Evolutionary conservation across 805 yeast genomes (phyloP).

Genomic region (Candida arabinofermentans): DNA sequence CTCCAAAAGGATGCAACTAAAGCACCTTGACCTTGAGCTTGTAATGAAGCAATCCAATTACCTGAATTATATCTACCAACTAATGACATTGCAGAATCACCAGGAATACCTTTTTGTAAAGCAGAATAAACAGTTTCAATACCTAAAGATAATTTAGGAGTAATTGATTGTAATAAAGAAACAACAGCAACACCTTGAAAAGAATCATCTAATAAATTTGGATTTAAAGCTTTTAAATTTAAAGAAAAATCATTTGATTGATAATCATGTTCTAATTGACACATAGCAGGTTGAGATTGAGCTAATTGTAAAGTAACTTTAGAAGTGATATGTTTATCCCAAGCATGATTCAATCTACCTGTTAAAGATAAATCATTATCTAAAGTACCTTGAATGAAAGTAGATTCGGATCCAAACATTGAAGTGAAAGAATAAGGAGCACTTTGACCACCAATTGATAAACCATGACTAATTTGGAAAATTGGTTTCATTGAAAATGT

Average conservation of each 20-base stretch:
- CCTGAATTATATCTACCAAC: conserved; percentile 86
- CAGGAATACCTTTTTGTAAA: conserved; percentile 65
- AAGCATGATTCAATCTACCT: conserved; percentile 88
- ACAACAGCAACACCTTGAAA: conserved; percentile 92
- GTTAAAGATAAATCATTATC: conserved; percentile 82
- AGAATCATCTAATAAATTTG: conserved; percentile 67
- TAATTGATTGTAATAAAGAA: conserved; percentile 83
- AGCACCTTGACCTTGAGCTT: conserved; percentile 90
- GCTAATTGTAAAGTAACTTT: conserved; percentile 87
- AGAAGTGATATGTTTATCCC: conserved; percentile 75
- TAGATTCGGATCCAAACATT: conserved; percentile 78
- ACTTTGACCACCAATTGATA: conserved; percentile 80
- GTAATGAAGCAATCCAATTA: conserved; percentile 90
- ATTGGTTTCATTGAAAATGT: conserved; percentile 88
- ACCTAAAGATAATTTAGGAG: conserved; percentile 83
- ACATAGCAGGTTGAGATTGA: conserved; percentile 86
- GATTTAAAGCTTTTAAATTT: conserved; percentile 89
- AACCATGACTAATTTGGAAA: conserved; percentile 94
- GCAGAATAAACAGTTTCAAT: conserved; percentile 86
- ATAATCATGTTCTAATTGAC: conserved; percentile 94
- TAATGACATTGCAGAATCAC: conserved; percentile 87
- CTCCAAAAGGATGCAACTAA: conserved; percentile 89
- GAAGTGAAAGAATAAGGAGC: conserved; percentile 93
- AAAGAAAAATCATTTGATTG: conserved; percentile 85
- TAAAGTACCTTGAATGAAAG: conserved; percentile 85